These are phyloP conservation scores for Penicillium sp. DNA, from an alignment of 2,329 filamentous ascomycete species.

Conservation along the genomic window DNA sequence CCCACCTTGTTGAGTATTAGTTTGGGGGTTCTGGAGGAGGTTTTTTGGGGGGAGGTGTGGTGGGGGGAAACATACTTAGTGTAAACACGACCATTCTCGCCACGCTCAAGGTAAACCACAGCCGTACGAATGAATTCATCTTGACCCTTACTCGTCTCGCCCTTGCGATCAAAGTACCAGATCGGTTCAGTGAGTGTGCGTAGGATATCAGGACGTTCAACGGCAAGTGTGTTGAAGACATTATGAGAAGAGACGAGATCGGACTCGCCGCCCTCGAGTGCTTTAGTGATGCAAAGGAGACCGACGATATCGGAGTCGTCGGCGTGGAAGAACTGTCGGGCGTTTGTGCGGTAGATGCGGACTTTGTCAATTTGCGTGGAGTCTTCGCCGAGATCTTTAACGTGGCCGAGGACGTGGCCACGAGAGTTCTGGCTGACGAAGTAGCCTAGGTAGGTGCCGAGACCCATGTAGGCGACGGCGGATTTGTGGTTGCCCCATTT, in stretches of 20 bases:
- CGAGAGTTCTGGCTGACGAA: conserved; percentile 83
- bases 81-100: conserved; percentile 67
- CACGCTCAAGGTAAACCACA: conserved; percentile 76
- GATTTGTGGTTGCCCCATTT: conserved; percentile 78
- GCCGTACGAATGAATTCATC: conserved; percentile 71
- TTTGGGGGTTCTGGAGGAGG: background rate
- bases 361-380: conserved; percentile 79
- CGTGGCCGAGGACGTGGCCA: conserved; percentile 84
- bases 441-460: conserved; percentile 83
- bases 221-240: conserved; percentile 78
- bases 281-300: conserved; percentile 75
- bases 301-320: conserved; percentile 84
- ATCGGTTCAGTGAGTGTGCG: conserved; percentile 73
- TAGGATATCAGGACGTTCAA: conserved; percentile 74
- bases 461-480: conserved; percentile 86
- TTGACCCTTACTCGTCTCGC: conserved; percentile 73
- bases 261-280: conserved; percentile 79
- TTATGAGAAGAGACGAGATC: conserved; percentile 77
- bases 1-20: conserved; percentile 56
- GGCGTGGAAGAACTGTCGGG: conserved; percentile 81
- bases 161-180: conserved; percentile 93
- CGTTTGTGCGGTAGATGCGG: conserved; percentile 86
- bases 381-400: conserved; percentile 85
- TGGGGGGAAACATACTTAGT: conserved; percentile 57
- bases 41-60: background rate